phyloP scores from a whole-genome alignment of 2,329 filamentous ascomycete genomes.

The Emmonsiellopsis sp. region DNA sequence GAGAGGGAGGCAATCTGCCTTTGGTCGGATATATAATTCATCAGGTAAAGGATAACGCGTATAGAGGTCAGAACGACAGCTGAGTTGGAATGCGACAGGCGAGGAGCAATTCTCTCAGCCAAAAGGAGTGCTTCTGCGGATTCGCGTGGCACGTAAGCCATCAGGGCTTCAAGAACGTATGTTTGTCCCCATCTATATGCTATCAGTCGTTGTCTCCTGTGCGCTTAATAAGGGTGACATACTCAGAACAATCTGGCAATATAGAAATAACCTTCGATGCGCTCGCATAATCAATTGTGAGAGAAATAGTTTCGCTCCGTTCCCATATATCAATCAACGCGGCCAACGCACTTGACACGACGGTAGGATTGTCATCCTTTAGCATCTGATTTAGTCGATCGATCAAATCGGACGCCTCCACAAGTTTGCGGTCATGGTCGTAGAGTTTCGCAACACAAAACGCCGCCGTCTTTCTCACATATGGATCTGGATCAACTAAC shows the following conservation, averaged over 20 bases:
- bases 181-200: conserved; percentile 83
- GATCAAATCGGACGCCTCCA: conserved; percentile 86
- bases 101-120: conserved; percentile 89
- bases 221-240: conserved; percentile 31
- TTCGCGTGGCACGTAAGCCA: conserved; percentile 95
- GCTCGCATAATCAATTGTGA: conserved; percentile 95
- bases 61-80: conserved; percentile 94
- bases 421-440: conserved; percentile 84
- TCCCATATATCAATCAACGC: conserved; percentile 97
- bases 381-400: conserved; percentile 82
- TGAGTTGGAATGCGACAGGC: conserved; percentile 92
- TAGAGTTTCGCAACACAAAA: conserved; percentile 97
- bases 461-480: conserved; percentile 93
- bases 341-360: conserved; percentile 88
- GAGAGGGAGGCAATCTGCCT: conserved; percentile 81
- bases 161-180: conserved; percentile 93
- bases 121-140: conserved; percentile 77
- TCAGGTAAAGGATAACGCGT: conserved; percentile 88
- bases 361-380: conserved; percentile 92
- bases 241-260: conserved; percentile 93
- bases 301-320: conserved; percentile 89
- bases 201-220: neutral
- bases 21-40: conserved; percentile 95
- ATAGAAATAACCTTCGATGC: conserved; percentile 98
- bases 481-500: conserved; percentile 80